Conservation (phyloP, 2,329 filamentous ascomycete species). For the Diaporthe batatas region DNA sequence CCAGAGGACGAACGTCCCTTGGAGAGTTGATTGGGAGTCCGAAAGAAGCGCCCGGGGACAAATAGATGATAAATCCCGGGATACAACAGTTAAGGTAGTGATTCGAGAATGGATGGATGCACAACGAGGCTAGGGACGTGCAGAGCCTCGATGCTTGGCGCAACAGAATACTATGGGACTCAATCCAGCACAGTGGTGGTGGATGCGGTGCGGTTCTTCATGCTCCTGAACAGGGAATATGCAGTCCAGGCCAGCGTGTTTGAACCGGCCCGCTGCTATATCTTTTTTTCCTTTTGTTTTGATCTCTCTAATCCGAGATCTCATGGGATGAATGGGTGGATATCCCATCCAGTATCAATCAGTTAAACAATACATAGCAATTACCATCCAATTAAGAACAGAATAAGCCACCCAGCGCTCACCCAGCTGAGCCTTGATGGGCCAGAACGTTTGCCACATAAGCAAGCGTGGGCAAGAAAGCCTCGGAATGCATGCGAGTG, state of each 20-base stretch:
- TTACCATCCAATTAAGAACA: not conserved
- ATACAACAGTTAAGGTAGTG: not conserved
- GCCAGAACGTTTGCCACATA: not conserved
- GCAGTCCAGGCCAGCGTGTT: not conserved
- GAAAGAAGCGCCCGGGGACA: not conserved
- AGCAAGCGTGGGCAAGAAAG: too few relatives aligned
- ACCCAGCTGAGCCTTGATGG: too few relatives aligned
- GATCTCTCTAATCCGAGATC: conserved; percentile 25
- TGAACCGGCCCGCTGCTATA: not conserved
- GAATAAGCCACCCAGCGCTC: not conserved
- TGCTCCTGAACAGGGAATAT: not conserved
- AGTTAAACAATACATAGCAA: not conserved
- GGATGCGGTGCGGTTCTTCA: not conserved
- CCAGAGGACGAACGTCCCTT: conserved; percentile 1
- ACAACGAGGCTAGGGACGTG: not conserved
- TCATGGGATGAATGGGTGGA: not conserved
- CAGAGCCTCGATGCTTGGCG: conserved; percentile 25
- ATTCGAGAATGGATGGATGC: not conserved
- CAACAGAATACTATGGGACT: conserved; percentile 7
- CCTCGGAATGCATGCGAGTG: too few relatives aligned
- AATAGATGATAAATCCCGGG: not conserved
- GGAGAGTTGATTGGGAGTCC: not conserved
- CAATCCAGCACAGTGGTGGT: not conserved
- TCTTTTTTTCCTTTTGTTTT: conserved; percentile 12
- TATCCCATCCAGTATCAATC: conserved; percentile 3